Base-by-base conservation (phyloP, 495 filamentous ascomycete species). In the Penicillium riverlandense region DNA sequence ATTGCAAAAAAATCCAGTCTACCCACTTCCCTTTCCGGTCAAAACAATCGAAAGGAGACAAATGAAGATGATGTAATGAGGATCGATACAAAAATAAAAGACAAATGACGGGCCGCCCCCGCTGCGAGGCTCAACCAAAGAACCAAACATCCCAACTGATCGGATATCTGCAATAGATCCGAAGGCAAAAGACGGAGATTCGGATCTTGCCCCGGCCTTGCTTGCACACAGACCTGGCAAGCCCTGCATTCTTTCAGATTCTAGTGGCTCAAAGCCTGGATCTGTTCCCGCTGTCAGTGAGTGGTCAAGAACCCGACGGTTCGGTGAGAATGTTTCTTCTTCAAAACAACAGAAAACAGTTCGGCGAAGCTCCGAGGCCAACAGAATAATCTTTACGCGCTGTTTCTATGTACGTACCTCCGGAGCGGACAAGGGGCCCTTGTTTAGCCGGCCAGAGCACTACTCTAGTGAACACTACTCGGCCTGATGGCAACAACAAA, bases 261-360 rank as follows among this genome's bases (percentile, higher is more conserved):
- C 48, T 38, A 38, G n/a, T 11, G 48, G 43, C 47, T 45, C 50
- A 39, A 16, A 45, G 39, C 47, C 53, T 41, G 36, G 50, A 57
- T 54, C 50, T 49, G 45, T 36, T 48, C 47, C 50, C 48, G 54
- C 57, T 57, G 56, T 54, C 48, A 57, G 29, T 48, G 41, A 57
- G 29, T 48, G 41, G 44, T 45, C 52, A 45, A 37, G 41, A 37
- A 40, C 37, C 40, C 36, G 28, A 40, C 35, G 31, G 28, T 32
- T 50, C 40, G 36, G 40, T 44, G 49, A 44, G 45, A 35, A 37
- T 22, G 22, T 22, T 22, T 22, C 22, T 2, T 22, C 4, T 22
- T 22, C 22, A 4, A 22, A 22, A 22, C 22, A 22, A 22, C 22
- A 6, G 22, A 22, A 22, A 4, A 3, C 22, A 22, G 22, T 22